Evolutionary conservation across 2,329 filamentous ascomycete species (phyloP), one percentile per base, ranked within the genome.

Genomic region (Pseudogymnoascus sp.): DNA sequence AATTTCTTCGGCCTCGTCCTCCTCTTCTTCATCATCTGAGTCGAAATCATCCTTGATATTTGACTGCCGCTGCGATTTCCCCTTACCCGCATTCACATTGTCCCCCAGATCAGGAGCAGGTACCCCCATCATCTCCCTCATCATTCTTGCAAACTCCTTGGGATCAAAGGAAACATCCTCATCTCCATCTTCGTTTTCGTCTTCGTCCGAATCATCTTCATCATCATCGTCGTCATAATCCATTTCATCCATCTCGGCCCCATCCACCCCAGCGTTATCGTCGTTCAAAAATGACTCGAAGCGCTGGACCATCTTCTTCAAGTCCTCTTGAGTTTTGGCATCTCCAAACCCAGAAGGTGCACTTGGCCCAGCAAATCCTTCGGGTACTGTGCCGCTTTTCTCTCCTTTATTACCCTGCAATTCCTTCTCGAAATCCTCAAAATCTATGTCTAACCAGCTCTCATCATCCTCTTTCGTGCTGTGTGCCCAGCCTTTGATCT

Each of bases 271-370:
- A 0, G 92, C 92, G 54, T 83, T 83, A 10, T 96, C 90, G 70
- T 98, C 91, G 64, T 96, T 90, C 54, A 99, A 77, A 70, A 99
- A 98, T 11, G 89, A 81, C 72, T 97, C 92, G 71, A 99, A 98
- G n/a, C 92, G 85, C 57, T 90, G 89, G 0, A 99, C 95, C 74
- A 98, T 96, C 72, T 93, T 93, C 63, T 89, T 87, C 21, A 99
- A 79, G 73, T 96, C 89, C 4, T 86, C 85, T 71, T 93, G 87
- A 0, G 87, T 84, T 23, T 80, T 80, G 4, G 83, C 78, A 72
- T 92, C 86, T 1, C 88, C 89, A 71, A 90, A 86, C 0, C 80
- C 81, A 54, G 72, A 68, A n/a, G 68, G 68, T 6, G 67, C 61
- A 43, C 71, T 70, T 28, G 72, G 70, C 31, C 71, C 73, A 67